phyloP scores from a whole-genome alignment of 805 yeast genomes.

The Metschnikowia bowlesiae region DNA sequence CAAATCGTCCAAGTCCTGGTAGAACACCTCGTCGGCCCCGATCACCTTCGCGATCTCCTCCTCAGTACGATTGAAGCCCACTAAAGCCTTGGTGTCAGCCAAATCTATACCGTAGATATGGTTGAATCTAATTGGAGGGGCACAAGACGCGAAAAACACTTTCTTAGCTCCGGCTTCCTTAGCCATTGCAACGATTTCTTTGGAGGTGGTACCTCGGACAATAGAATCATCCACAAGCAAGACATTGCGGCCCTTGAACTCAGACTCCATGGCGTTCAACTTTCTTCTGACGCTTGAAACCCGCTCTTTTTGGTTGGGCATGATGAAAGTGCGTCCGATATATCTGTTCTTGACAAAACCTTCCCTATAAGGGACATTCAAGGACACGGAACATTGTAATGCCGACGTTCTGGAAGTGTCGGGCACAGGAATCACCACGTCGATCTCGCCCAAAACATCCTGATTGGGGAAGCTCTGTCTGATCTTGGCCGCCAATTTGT shows the following conservation, averaged over 20 bases:
- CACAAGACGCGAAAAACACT: slow-evolving; percentile 95
- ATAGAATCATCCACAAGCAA: slow-evolving; percentile 94
- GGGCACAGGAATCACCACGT: slow-evolving; percentile 96
- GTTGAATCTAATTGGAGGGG: slow-evolving; percentile 95
- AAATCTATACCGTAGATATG: slow-evolving; percentile 97
- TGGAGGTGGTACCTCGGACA: slow-evolving; percentile 96
- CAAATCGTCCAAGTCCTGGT: slow-evolving; percentile 81
- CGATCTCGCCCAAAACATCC: slow-evolving; percentile 57
- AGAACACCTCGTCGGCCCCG: slow-evolving; percentile 89
- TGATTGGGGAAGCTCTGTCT: slow-evolving; percentile 31
- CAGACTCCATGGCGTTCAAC: slow-evolving; percentile 92
- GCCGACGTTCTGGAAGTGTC: slow-evolving; percentile 98
- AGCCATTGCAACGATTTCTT: slow-evolving; percentile 97
- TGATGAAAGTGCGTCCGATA: slow-evolving; percentile 95
- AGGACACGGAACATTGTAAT: slow-evolving; percentile 78
- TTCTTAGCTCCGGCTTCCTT: slow-evolving; percentile 94
- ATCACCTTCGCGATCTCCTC: slow-evolving; percentile 70
- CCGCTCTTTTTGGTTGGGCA: slow-evolving; percentile 96
- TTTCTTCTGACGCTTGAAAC: slow-evolving; percentile 91
- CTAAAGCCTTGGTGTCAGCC: slow-evolving; percentile 91
- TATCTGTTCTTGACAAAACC: slow-evolving; percentile 96
- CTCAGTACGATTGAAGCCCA: slow-evolving; percentile 76
- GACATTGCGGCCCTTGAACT: slow-evolving; percentile 80
- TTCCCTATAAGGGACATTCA: slow-evolving; percentile 85
- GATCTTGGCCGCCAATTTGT: slow-evolving; percentile 74